phyloP scores from a whole-genome alignment of 805 yeast species.

The Dipodascus geniculatus region DNA sequence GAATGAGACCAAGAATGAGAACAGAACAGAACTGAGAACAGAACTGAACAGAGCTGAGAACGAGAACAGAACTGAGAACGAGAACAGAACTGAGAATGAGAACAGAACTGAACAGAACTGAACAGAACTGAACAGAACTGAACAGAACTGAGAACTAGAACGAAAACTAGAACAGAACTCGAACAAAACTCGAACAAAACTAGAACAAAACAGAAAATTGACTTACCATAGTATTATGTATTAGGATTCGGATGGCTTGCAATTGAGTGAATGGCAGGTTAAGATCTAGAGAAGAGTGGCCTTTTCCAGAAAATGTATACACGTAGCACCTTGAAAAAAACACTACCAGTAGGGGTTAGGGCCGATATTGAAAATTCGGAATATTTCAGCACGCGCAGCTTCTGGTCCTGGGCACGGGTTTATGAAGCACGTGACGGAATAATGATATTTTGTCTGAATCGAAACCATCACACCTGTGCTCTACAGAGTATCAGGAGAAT shows the following conservation, averaged over 20 bases:
- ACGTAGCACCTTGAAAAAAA: neutral
- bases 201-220: neutral
- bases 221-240: neutral
- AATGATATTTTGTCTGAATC: too few relatives aligned
- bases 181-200: neutral
- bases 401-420: neutral
- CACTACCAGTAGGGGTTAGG: neutral
- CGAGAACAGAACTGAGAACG: too few relatives aligned
- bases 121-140: too few relatives aligned
- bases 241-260: neutral
- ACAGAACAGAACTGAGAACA: too few relatives aligned
- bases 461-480: too few relatives aligned
- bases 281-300: neutral
- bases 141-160: too few relatives aligned
- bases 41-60: too few relatives aligned
- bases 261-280: neutral
- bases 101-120: too few relatives aligned
- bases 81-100: too few relatives aligned
- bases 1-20: neutral
- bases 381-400: neutral
- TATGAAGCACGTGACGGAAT: too few relatives aligned
- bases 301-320: constrained; percentile 1
- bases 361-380: neutral
- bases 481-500: too few relatives aligned
- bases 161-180: neutral